These are phyloP conservation scores for Cryphonectria parasitica DNA, from an alignment of 2,329 filamentous ascomycete genomes.

Conservation along the genomic window DNA sequence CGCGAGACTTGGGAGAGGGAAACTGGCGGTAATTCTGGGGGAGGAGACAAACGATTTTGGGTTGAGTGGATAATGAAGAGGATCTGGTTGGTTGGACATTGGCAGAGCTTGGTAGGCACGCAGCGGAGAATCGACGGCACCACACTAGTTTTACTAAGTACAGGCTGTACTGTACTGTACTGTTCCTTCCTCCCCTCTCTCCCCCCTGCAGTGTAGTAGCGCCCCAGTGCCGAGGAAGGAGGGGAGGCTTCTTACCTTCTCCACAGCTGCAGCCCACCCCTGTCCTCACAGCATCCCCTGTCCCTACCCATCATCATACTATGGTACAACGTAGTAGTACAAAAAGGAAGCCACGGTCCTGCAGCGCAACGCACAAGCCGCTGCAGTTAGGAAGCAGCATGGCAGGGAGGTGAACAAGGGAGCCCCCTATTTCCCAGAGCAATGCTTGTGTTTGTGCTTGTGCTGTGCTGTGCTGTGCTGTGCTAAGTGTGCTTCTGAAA, in stretches of 20 bases:
- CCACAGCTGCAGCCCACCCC: slow-evolving; percentile 2
- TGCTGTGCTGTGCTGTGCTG: too few relatives aligned
- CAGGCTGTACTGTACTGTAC: background rate
- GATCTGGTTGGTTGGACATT: slow-evolving; percentile 28
- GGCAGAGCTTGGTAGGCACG: slow-evolving; percentile 19
- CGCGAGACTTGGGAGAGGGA: background rate
- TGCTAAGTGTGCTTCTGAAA: background rate
- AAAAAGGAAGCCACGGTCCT: slow-evolving; percentile 14
- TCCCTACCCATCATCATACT: too few relatives aligned
- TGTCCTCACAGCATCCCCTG: background rate
- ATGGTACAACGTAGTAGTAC: background rate
- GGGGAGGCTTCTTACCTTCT: slow-evolving; percentile 7
- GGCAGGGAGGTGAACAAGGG: background rate
- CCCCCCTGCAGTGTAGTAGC: background rate
- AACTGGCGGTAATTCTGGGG: slow-evolving; percentile 9
- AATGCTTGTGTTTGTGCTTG: background rate
- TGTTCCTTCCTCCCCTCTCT: background rate
- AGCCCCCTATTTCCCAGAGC: background rate
- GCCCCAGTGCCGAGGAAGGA: background rate
- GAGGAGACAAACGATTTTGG: slow-evolving; percentile 4
- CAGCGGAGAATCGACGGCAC: background rate
- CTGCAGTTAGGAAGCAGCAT: background rate
- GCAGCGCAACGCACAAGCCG: slow-evolving; percentile 9
- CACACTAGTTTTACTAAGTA: background rate
- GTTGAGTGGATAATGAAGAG: slow-evolving; percentile 14